Percentiles rank a stretch among this genome's conserved stretches.
Evolutionary conservation across 2,329 filamentous ascomycete species (phyloP).

Genomic region (Fusarium humuli): DNA sequence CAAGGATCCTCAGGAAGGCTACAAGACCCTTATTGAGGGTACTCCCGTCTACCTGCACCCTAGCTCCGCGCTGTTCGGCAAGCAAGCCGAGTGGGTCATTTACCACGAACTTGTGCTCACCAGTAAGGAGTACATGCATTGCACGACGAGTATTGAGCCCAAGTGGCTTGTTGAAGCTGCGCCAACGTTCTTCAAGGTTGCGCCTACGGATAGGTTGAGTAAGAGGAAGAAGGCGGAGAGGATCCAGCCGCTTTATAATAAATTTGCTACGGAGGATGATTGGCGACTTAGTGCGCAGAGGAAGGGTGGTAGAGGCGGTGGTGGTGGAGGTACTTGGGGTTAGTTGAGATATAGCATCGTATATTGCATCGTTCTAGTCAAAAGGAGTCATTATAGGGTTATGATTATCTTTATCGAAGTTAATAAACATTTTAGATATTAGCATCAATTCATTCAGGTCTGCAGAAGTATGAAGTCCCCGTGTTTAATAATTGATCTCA

Average conservation of each 20-base stretch:
- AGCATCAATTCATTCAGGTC: not conserved
- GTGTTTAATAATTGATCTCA: not conserved
- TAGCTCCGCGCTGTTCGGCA: constrained; percentile 90
- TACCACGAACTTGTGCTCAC: constrained; percentile 93
- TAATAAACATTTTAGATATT: not conserved
- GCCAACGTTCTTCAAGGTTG: constrained; percentile 99
- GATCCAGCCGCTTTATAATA: constrained; percentile 95
- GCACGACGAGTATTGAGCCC: constrained; percentile 91
- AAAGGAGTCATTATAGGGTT: not conserved
- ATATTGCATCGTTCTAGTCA: not conserved
- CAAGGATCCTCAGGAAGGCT: constrained; percentile 96
- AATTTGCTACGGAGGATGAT: constrained; percentile 91
- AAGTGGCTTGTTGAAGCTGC: constrained; percentile 95
- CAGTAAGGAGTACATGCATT: constrained; percentile 98
- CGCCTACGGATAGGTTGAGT: constrained; percentile 84
- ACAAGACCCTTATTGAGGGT: constrained; percentile 96
- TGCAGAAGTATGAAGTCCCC: not conserved
- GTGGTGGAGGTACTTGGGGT: constrained; percentile 92
- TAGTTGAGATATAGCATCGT: not conserved
- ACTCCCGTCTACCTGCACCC: constrained; percentile 97
- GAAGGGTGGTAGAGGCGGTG: constrained; percentile 84
- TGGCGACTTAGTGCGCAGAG: constrained; percentile 93
- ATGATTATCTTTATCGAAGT: not conserved
- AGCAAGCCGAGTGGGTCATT: constrained; percentile 95
- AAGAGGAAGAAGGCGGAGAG: constrained; percentile 95